phyloP scores from a whole-genome alignment of 768 basidiomycete genomes.

The Lactifluus echinatus region DNA sequence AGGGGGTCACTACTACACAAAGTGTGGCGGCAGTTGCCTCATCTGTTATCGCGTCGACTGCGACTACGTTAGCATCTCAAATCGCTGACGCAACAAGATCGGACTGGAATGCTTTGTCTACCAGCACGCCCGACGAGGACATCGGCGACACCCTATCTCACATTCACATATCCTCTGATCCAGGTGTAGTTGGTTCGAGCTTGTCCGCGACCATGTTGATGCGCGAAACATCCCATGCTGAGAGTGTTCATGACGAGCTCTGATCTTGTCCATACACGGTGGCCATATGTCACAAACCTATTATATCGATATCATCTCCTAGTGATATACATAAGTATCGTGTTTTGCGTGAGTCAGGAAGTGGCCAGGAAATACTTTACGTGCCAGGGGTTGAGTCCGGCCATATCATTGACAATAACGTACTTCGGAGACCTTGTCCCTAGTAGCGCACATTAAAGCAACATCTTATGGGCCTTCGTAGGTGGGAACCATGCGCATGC shows the following conservation, averaged over 20 bases:
- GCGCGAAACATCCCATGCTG: neutral
- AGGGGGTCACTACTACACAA: neutral
- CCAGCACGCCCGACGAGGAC: neutral
- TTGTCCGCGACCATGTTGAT: neutral
- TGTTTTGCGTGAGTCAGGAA: too few species aligned
- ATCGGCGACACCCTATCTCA: neutral
- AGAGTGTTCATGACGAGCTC: constrained; percentile 10
- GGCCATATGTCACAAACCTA: neutral
- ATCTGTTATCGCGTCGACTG: neutral
- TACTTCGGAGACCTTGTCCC: too few species aligned
- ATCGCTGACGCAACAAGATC: neutral
- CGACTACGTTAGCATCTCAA: neutral
- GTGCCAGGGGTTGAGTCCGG: too few species aligned
- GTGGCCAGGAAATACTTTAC: too few species aligned
- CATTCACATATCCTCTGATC: neutral
- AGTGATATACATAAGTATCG: neutral
- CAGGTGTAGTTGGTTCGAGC: neutral
- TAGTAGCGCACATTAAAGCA: too few species aligned
- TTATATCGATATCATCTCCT: neutral
- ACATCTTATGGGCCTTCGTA: too few species aligned
- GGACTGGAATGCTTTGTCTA: neutral
- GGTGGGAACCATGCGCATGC: too few species aligned
- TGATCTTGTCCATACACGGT: neutral
- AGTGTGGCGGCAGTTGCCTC: neutral
- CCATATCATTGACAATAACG: too few species aligned